Evolutionary conservation across 2,329 filamentous ascomycete genomes (phyloP).

Genomic region (Fusarium liriodendri): DNA sequence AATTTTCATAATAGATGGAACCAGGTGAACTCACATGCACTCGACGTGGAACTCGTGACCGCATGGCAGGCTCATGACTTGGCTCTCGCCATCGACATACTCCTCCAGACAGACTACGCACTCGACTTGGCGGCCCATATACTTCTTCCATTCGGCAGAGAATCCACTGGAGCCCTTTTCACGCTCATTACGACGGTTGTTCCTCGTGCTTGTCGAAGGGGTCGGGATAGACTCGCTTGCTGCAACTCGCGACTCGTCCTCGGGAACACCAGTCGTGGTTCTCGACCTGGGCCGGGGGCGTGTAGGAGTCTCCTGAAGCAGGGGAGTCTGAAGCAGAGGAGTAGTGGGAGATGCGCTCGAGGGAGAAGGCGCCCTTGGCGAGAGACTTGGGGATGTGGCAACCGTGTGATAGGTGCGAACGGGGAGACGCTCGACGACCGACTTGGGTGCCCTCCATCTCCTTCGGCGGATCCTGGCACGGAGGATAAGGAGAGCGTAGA

Average conservation of each 20-base stretch:
- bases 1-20: not conserved
- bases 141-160: constrained; percentile 71
- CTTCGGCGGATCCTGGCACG: constrained; percentile 89
- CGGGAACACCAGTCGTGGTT: constrained; percentile 71
- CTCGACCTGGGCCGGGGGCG: constrained; percentile 71
- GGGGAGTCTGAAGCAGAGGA: constrained; percentile 84
- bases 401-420: constrained; percentile 96
- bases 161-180: constrained; percentile 60
- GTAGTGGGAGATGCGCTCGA: constrained; percentile 78
- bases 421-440: constrained; percentile 92
- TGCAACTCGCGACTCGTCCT: constrained; percentile 59
- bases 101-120: constrained; percentile 98
- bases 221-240: constrained; percentile 56
- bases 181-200: constrained; percentile 51
- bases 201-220: constrained; percentile 48
- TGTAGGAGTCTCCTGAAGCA: constrained; percentile 72
- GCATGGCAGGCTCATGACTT: constrained; percentile 96
- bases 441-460: constrained; percentile 97
- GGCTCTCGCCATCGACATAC: constrained; percentile 92
- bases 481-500: constrained; percentile 88
- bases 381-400: constrained; percentile 65
- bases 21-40: constrained; percentile 84
- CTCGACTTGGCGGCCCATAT: constrained; percentile 79
- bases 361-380: constrained; percentile 70
- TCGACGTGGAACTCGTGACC: constrained; percentile 98